phyloP scores from a whole-genome alignment of 1,139 yeast species.

The Hyphopichia wangnamkhiaoensis region DNA sequence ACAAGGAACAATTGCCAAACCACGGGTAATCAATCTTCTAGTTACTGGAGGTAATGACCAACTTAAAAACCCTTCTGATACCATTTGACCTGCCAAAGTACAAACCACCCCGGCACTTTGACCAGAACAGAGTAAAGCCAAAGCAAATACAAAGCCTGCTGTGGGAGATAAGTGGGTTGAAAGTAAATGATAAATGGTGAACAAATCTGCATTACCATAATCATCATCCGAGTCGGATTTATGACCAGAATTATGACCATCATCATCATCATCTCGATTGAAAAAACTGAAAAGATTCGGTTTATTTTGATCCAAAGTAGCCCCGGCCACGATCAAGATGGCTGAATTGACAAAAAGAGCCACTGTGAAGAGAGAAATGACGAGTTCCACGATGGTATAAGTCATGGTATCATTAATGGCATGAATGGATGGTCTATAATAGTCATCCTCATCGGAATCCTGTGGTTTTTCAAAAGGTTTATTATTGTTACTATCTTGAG shows the following conservation, averaged over 20 bases:
- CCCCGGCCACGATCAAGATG: conserved; percentile 74
- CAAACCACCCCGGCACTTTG: conserved; percentile 98
- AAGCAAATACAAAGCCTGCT: conserved; percentile 90
- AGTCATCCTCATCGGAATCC: conserved; percentile 23
- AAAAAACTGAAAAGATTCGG: conserved; percentile 3
- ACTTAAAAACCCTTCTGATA: conserved; percentile 85
- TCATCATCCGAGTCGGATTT: conserved; percentile 25
- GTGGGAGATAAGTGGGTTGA: conserved; percentile 76
- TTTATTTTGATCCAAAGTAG: conserved; percentile 45
- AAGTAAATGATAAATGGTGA: conserved; percentile 78
- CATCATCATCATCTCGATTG: conserved; percentile 19
- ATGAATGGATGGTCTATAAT: conserved; percentile 62
- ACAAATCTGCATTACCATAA: conserved; percentile 68
- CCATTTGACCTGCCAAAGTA: conserved; percentile 96
- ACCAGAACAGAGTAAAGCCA: conserved; percentile 92
- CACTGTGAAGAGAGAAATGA: conserved; percentile 66
- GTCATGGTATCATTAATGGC: conserved; percentile 71
- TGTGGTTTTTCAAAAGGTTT: neutral
- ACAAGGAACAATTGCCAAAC: conserved; percentile 88
- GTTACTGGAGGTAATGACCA: conserved; percentile 89
- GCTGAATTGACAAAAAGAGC: conserved; percentile 83
- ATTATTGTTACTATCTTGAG: neutral
- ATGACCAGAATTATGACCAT: conserved; percentile 42
- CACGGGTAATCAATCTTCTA: conserved; percentile 79
- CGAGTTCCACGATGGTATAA: conserved; percentile 66